Evolutionary conservation across 2,329 filamentous ascomycete genomes (phyloP).

Genomic region (Paecilomyces niveus): DNA sequence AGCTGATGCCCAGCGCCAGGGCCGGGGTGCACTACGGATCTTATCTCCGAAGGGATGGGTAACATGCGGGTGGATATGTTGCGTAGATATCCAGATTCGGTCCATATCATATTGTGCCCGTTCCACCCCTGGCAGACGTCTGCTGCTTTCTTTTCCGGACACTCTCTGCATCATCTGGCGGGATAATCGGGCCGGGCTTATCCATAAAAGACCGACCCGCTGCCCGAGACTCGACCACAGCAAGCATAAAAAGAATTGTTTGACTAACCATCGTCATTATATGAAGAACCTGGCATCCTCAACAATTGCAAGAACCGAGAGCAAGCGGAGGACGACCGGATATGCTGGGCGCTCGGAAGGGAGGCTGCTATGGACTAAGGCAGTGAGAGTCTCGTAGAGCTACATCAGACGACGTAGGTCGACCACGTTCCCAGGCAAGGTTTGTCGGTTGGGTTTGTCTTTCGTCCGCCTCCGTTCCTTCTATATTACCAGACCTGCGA

Average conservation of each 20-base stretch:
- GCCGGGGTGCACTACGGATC: not conserved
- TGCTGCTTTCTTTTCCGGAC: not conserved
- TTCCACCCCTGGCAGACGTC: not conserved
- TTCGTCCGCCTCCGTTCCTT: not conserved
- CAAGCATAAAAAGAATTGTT: slow-evolving; percentile 2
- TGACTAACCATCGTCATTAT: slow-evolving; percentile 33
- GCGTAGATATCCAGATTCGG: not conserved
- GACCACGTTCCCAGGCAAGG: slow-evolving; percentile 8
- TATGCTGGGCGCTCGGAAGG: slow-evolving; percentile 13
- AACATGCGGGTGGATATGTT: not conserved
- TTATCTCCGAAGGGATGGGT: not conserved
- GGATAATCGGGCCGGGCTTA: not conserved
- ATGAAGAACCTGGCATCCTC: slow-evolving; percentile 27
- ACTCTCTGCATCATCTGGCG: not conserved
- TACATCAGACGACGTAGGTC: not conserved
- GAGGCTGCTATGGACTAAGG: slow-evolving; percentile 10
- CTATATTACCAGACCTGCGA: not conserved
- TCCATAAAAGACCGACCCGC: not conserved
- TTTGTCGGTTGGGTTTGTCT: not conserved
- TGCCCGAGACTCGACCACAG: not conserved
- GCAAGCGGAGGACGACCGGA: slow-evolving; percentile 3
- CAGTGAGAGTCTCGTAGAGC: slow-evolving; percentile 6
- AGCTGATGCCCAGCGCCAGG: not conserved
- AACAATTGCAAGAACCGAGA: slow-evolving; percentile 2
- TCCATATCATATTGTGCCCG: not conserved